Conservation (phyloP, 371 early-diverging fungal species). For the Saksenaea vasiformis region DNA sequence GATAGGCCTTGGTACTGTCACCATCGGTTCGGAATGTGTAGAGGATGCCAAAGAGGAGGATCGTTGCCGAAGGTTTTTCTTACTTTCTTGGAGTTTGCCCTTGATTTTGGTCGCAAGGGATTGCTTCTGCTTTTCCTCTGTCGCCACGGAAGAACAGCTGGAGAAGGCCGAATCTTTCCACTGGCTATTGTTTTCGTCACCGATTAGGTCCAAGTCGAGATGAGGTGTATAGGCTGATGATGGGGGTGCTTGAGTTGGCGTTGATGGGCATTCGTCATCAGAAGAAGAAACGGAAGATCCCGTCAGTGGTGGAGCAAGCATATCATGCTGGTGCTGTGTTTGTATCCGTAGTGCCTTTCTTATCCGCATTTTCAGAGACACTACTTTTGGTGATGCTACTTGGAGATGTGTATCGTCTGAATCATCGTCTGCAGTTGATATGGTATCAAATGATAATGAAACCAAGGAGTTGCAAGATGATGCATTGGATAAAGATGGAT, state of each 20-base stretch:
- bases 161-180: neutral
- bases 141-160: neutral
- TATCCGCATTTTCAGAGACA: neutral
- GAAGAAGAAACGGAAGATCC: neutral
- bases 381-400: neutral
- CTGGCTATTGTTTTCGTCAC: neutral
- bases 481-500: neutral
- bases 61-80: neutral
- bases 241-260: neutral
- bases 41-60: neutral
- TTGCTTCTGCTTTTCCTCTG: neutral
- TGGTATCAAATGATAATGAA: neutral
- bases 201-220: neutral
- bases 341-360: neutral
- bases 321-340: conserved; percentile 2
- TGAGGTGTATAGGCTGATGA: neutral
- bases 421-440: neutral
- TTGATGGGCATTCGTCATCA: neutral
- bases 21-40: neutral
- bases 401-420: neutral
- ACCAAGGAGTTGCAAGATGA: conserved; percentile 1
- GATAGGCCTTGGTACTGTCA: neutral
- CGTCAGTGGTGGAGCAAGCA: neutral
- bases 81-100: neutral
- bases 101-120: neutral